These are phyloP conservation scores for Henckelia pumila DNA, from an alignment of 257 asterid species.

Conservation along the genomic window DNA sequence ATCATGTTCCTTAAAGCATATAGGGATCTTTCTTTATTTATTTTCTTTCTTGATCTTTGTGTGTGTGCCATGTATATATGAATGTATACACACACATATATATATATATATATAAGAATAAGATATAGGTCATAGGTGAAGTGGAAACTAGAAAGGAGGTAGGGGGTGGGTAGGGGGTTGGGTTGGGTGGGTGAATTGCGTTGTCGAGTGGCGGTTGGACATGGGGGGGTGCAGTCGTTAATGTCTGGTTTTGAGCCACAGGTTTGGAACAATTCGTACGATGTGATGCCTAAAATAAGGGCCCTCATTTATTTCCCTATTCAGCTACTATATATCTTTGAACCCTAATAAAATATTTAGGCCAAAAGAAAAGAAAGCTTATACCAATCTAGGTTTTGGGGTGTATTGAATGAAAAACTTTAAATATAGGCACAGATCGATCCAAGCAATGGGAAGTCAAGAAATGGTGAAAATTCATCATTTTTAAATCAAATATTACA, in stretches of 20 bases:
- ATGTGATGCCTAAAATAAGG: constrained; percentile 2
- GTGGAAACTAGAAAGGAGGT: constrained; percentile 15
- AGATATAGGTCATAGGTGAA: not conserved
- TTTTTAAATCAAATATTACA: too few relatives aligned
- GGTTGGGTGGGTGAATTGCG: constrained; percentile 27
- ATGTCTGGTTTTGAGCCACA: constrained; percentile 27
- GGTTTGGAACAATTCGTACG: constrained; percentile 17
- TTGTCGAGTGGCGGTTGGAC: constrained; percentile 49
- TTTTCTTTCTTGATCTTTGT: not conserved
- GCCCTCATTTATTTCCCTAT: not conserved
- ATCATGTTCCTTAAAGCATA: constrained; percentile 23
- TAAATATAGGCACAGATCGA: too few relatives aligned
- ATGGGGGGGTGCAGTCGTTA: constrained; percentile 15
- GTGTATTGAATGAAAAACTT: not conserved
- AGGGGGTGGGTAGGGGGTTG: not conserved
- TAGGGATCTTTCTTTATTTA: constrained; percentile 6
- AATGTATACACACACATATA: not conserved
- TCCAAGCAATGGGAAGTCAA: not conserved
- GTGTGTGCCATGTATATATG: not conserved
- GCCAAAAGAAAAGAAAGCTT: not conserved
- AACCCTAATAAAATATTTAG: not conserved
- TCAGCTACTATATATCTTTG: not conserved
- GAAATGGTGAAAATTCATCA: not conserved
- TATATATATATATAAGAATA: not conserved
- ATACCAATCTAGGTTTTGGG: not conserved